Evolutionary conservation across 2,329 filamentous ascomycete species (phyloP).

Genomic region (Ophidiomyces ophidiicola): DNA sequence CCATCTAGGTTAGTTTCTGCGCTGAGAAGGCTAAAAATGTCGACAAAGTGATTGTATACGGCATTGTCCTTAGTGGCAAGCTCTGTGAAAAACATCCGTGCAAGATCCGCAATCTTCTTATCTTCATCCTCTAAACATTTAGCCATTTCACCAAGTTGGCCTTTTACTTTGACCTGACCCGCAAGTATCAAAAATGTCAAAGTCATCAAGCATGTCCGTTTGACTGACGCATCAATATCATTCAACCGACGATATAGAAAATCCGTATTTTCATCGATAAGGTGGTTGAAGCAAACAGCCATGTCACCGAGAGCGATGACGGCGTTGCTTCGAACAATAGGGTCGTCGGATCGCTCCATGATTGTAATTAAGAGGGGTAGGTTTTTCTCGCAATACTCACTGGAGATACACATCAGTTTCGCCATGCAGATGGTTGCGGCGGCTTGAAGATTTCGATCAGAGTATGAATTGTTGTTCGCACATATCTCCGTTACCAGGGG

Average conservation of each 20-base stretch:
- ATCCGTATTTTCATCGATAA: conserved; percentile 98
- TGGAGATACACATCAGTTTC: conserved; percentile 96
- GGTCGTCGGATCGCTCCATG: conserved; percentile 84
- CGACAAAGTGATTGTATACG: conserved; percentile 98
- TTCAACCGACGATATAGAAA: conserved; percentile 91
- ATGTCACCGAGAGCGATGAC: conserved; percentile 96
- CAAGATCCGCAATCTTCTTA: conserved; percentile 82
- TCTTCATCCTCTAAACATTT: conserved; percentile 97
- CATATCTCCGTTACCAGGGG: conserved; percentile 88
- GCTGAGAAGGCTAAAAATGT: conserved; percentile 91
- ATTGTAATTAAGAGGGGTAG: conserved; percentile 92
- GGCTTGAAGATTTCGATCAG: conserved; percentile 78
- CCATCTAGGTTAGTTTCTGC: conserved; percentile 71
- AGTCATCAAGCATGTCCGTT: conserved; percentile 96
- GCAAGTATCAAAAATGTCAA: conserved; percentile 93
- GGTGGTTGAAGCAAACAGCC: conserved; percentile 98
- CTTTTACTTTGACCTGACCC: conserved; percentile 98
- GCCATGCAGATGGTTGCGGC: conserved; percentile 88
- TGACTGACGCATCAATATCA: conserved; percentile 77
- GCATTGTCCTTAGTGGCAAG: conserved; percentile 96
- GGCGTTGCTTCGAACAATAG: conserved; percentile 87
- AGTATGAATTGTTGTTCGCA: conserved; percentile 84
- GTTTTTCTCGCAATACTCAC: conserved; percentile 90
- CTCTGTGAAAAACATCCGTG: conserved; percentile 97
- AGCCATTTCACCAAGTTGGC: conserved; percentile 95